These are phyloP conservation scores for Eucalyptus viminalis DNA, from an alignment of 345 rosid genomes.

Conservation along the genomic window DNA sequence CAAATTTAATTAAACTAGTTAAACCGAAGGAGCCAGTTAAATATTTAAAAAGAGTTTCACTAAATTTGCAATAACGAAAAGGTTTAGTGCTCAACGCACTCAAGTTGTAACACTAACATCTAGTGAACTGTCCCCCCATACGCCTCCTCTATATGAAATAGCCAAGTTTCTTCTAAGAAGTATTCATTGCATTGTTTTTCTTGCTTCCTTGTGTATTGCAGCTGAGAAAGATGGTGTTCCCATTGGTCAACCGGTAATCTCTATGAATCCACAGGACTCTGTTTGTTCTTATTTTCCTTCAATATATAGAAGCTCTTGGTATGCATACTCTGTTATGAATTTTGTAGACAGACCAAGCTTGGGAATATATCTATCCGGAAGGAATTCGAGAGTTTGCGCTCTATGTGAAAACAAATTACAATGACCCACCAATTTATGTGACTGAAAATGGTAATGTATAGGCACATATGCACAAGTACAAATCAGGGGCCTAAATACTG, in stretches of 20 bases:
- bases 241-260: slow-evolving; percentile 5
- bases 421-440: slow-evolving; percentile 25
- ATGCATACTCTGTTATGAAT: neutral
- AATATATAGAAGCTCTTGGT: neutral
- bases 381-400: slow-evolving; percentile 24
- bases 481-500: neutral
- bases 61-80: neutral
- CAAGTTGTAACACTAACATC: neutral
- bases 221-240: neutral
- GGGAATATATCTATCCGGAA: slow-evolving; percentile 32
- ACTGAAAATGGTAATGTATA: slow-evolving; percentile 36
- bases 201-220: neutral
- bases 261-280: neutral
- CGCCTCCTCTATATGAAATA: neutral
- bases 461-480: neutral
- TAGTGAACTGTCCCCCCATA: neutral
- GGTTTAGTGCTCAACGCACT: neutral
- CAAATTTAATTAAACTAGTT: neutral
- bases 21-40: neutral
- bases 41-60: neutral
- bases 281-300: neutral
- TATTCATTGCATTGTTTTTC: neutral
- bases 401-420: slow-evolving; percentile 22
- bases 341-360: slow-evolving; percentile 15
- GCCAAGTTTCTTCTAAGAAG: neutral